phyloP scores from a whole-genome alignment of 2,329 filamentous ascomycete genomes.

The Ophiognomonia clavigignenti-juglandacearum region DNA sequence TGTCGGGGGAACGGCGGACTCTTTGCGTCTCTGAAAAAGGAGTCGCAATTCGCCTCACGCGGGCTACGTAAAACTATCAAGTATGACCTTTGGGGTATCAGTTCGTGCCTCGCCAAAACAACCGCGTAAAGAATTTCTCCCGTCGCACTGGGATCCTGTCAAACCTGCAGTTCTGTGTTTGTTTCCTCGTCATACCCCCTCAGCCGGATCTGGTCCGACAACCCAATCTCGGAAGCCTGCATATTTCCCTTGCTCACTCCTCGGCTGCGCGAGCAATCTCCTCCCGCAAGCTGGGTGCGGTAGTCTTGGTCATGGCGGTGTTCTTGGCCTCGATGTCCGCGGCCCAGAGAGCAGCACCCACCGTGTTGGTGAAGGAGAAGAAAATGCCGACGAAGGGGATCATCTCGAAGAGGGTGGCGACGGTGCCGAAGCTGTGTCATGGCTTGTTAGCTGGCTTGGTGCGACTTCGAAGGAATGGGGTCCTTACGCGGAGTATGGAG shows the following conservation, averaged over 20 bases:
- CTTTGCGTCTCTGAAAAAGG: no score
- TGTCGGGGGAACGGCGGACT: no score
- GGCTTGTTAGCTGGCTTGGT: not conserved
- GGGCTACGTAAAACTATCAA: not conserved
- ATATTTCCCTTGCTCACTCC: constrained; percentile 29
- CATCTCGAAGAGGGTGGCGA: constrained; percentile 78
- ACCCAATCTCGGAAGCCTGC: not conserved
- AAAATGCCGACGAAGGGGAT: constrained; percentile 77
- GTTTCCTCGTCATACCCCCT: not conserved
- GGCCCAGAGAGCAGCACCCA: constrained; percentile 92
- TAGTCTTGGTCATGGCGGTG: constrained; percentile 43
- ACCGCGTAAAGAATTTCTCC: not conserved
- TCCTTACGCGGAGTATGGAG: constrained; percentile 75
- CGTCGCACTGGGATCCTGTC: constrained; percentile 1
- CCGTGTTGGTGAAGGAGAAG: constrained; percentile 87
- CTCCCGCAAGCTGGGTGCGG: constrained; percentile 46
- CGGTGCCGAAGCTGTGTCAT: constrained; percentile 60
- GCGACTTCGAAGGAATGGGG: constrained; percentile 3
- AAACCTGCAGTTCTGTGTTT: not conserved
- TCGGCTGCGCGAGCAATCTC: constrained; percentile 42
- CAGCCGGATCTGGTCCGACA: not conserved
- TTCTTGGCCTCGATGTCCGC: constrained; percentile 69
- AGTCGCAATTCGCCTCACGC: not conserved
- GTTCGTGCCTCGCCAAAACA: not conserved
- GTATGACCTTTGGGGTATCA: not conserved